A percentile compares a stretch with the other conserved stretches of the same genome.
phyloP scores from a whole-genome alignment of 2,329 filamentous ascomycete genomes.

The Samsoniella hepiali region DNA sequence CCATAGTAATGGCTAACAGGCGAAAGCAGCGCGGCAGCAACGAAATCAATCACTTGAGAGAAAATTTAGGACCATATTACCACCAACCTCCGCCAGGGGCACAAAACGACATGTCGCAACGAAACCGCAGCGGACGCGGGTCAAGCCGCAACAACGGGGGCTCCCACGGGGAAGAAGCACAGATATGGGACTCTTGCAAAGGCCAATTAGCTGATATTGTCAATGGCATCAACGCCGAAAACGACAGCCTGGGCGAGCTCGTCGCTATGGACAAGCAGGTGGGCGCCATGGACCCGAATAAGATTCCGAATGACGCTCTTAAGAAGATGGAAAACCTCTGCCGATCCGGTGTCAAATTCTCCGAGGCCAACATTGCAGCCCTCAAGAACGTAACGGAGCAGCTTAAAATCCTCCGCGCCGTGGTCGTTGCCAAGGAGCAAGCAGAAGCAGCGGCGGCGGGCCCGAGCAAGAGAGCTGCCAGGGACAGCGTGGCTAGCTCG shows the following conservation, averaged over 20 bases:
- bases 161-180: slow-evolving; percentile 42
- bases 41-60: slow-evolving; percentile 18
- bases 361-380: slow-evolving; percentile 36
- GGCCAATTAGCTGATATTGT: slow-evolving; percentile 39
- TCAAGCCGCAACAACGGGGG: slow-evolving; percentile 44
- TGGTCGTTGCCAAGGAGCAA: slow-evolving; percentile 43
- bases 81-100: slow-evolving; percentile 2
- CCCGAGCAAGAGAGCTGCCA: slow-evolving; percentile 28
- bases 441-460: slow-evolving; percentile 33
- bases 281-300: slow-evolving; percentile 38
- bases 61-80: slow-evolving; percentile 19
- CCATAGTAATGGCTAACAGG: slow-evolving; percentile 20
- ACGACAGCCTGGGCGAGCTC: slow-evolving; percentile 39
- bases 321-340: slow-evolving; percentile 43
- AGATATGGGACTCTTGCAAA: slow-evolving; percentile 43
- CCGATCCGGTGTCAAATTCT: slow-evolving; percentile 40
- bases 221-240: slow-evolving; percentile 40
- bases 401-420: slow-evolving; percentile 41
- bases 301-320: slow-evolving; percentile 36
- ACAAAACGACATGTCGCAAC: slow-evolving; percentile 39
- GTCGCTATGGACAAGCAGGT: slow-evolving; percentile 40
- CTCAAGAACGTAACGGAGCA: slow-evolving; percentile 41
- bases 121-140: slow-evolving; percentile 43
- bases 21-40: slow-evolving; percentile 15
- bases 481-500: slow-evolving; percentile 26